Percentiles rank a stretch among this genome's conserved stretches.
Evolutionary conservation across 2,329 filamentous ascomycete genomes (phyloP).

Genomic region (Clonostachys rosea): DNA sequence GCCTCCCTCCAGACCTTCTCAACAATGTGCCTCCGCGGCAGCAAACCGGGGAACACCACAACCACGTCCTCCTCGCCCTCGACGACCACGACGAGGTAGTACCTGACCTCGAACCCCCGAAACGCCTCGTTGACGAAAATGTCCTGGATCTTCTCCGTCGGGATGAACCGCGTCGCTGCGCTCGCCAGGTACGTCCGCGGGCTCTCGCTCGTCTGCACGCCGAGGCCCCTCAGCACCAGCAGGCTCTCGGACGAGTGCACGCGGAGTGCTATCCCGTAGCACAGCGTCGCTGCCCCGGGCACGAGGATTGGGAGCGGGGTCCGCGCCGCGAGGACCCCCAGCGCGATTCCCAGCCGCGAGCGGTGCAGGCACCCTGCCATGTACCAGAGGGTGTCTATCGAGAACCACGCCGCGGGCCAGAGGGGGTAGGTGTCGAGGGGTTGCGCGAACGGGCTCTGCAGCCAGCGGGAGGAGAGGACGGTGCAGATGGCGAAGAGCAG

Average conservation of each 20-base stretch:
- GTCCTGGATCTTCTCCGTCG: conserved; percentile 87
- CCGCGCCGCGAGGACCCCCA: conserved; percentile 20
- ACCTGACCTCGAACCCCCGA: conserved; percentile 82
- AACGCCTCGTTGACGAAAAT: conserved; percentile 96
- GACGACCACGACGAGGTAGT: conserved; percentile 86
- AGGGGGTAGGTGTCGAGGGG: conserved; percentile 7
- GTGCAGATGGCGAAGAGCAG: conserved; percentile 36
- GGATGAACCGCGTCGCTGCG: conserved; percentile 61
- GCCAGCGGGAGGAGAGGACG: conserved; percentile 44
- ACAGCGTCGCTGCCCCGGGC: conserved; percentile 22
- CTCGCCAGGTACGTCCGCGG: conserved; percentile 52
- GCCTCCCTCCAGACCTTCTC: conserved; percentile 89
- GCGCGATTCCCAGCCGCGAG: conserved; percentile 23
- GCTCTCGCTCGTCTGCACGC: conserved; percentile 79
- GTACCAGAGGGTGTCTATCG: conserved; percentile 15
- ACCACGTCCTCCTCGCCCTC: conserved; percentile 84
- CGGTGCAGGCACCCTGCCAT: conserved; percentile 14
- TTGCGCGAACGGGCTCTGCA: conserved; percentile 19
- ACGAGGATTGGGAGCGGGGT: conserved; percentile 33
- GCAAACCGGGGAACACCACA: conserved; percentile 84
- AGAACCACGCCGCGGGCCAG: conserved; percentile 7
- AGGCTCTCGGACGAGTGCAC: conserved; percentile 71
- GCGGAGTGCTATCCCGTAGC: conserved; percentile 40
- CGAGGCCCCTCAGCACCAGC: conserved; percentile 81
- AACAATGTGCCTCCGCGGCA: conserved; percentile 71